Evolutionary conservation across 306 rosid genomes (phyloP).

Genomic region (Leucaena leucocephala): DNA sequence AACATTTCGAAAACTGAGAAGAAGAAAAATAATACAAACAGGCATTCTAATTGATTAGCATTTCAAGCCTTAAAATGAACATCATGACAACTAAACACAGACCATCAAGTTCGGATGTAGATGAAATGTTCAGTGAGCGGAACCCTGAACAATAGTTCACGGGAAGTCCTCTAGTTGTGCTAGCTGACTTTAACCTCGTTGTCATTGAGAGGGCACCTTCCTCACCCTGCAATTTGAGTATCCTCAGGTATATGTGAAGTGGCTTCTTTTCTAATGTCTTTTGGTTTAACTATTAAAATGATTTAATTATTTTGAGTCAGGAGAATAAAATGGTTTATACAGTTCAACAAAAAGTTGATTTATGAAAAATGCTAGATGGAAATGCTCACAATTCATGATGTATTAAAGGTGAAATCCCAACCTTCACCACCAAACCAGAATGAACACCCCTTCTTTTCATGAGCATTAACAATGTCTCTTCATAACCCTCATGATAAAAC

Average conservation of each 20-base stretch:
- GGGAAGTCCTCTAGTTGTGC: constrained; percentile 71
- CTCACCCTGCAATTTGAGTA: constrained; percentile 71
- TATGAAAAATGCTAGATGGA: neutral
- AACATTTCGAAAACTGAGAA: neutral
- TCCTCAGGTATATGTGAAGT: constrained; percentile 33
- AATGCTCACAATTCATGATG: constrained; percentile 24
- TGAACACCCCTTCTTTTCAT: constrained; percentile 97
- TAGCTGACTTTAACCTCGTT: constrained; percentile 71
- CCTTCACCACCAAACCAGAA: constrained; percentile 97
- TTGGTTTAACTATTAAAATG: constrained; percentile 28
- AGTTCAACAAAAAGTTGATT: constrained; percentile 23
- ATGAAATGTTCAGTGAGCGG: constrained; percentile 50
- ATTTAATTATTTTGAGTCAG: constrained; percentile 11
- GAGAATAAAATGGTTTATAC: constrained; percentile 9
- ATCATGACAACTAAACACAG: constrained; percentile 40
- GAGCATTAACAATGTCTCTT: constrained; percentile 88
- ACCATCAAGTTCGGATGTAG: constrained; percentile 73
- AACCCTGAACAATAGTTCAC: constrained; percentile 97
- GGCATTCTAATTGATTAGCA: neutral
- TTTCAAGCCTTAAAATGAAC: constrained; percentile 21
- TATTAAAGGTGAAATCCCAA: constrained; percentile 41
- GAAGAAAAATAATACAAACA: neutral
- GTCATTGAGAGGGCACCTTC: constrained; percentile 99
- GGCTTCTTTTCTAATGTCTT: constrained; percentile 28
- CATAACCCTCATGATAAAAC: constrained; percentile 94